A percentile compares a stretch with the other conserved stretches of the same genome.
phyloP scores from a whole-genome alignment of 2,329 filamentous ascomycete species.

The Fusarium incarnatum region DNA sequence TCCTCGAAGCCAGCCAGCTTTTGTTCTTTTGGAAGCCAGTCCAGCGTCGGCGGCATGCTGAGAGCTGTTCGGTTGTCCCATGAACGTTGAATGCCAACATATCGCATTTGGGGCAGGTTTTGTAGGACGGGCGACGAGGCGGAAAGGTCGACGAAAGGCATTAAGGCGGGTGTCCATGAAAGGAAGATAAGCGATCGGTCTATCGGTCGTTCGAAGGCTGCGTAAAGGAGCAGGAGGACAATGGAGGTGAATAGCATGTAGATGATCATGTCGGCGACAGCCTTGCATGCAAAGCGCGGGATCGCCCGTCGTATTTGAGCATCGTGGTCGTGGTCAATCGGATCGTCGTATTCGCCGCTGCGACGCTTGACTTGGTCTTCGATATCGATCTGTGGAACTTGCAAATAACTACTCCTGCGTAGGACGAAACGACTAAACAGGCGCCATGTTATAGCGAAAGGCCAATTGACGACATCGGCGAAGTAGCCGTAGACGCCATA shows the following conservation, averaged over 20 bases:
- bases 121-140: constrained; percentile 45
- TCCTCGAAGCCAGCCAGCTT: constrained; percentile 45
- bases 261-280: not conserved
- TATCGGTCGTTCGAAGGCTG: constrained; percentile 43
- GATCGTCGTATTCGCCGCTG: not conserved
- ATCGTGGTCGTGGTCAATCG: not conserved
- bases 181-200: constrained; percentile 51
- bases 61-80: constrained; percentile 50
- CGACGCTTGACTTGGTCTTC: constrained; percentile 16
- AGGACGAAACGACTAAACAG: constrained; percentile 12
- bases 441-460: constrained; percentile 22
- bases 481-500: constrained; percentile 36
- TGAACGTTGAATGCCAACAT: constrained; percentile 34
- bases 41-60: constrained; percentile 6
- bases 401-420: constrained; percentile 22
- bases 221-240: constrained; percentile 39
- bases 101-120: constrained; percentile 39
- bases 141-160: constrained; percentile 51
- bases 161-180: constrained; percentile 51
- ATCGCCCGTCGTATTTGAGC: not conserved
- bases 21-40: constrained; percentile 47
- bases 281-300: constrained; percentile 1
- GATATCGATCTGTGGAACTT: constrained; percentile 44
- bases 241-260: not conserved
- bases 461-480: constrained; percentile 46